Evolutionary conservation across 1,284 basidiomycete species (phyloP).

Genomic region (Trametes polyzona): DNA sequence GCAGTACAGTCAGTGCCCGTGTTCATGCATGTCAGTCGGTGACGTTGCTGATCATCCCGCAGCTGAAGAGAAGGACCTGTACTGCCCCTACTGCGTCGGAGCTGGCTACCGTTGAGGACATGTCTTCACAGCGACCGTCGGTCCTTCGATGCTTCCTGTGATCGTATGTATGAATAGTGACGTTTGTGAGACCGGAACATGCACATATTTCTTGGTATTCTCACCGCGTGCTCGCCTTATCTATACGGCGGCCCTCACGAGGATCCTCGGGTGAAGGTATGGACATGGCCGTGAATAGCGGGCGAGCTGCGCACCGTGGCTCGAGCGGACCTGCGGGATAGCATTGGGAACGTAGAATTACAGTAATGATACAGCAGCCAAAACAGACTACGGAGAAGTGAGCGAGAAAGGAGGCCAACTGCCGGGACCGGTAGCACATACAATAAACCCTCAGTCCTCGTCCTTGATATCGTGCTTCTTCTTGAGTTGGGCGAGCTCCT

Average conservation of each 20-base stretch:
- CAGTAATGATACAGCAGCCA: conserved; percentile 15
- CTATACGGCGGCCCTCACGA: not conserved
- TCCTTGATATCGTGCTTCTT: conserved; percentile 78
- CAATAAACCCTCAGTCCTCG: conserved; percentile 52
- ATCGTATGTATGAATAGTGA: not conserved
- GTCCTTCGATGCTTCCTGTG: not conserved
- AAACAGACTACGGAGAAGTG: not conserved
- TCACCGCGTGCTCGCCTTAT: not conserved
- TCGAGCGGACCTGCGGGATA: not conserved
- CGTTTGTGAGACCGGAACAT: not conserved
- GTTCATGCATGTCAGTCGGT: not conserved
- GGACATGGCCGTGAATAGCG: not conserved
- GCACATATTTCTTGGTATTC: not conserved
- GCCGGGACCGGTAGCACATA: conserved; percentile 4
- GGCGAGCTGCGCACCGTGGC: not conserved
- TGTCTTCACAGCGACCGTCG: not conserved
- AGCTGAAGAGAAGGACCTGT: conserved; percentile 53
- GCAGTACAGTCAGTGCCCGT: conserved; percentile 55
- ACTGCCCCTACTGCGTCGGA: conserved; percentile 42
- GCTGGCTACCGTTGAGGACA: conserved; percentile 10
- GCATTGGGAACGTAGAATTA: conserved; percentile 11
- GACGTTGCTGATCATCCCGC: conserved; percentile 13
- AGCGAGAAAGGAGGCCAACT: not conserved
- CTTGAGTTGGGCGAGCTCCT: conserved; percentile 89
- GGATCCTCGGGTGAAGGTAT: not conserved